Evolutionary conservation across 2,329 filamentous ascomycete genomes (phyloP).

Genomic region (Fusarium multiceps): DNA sequence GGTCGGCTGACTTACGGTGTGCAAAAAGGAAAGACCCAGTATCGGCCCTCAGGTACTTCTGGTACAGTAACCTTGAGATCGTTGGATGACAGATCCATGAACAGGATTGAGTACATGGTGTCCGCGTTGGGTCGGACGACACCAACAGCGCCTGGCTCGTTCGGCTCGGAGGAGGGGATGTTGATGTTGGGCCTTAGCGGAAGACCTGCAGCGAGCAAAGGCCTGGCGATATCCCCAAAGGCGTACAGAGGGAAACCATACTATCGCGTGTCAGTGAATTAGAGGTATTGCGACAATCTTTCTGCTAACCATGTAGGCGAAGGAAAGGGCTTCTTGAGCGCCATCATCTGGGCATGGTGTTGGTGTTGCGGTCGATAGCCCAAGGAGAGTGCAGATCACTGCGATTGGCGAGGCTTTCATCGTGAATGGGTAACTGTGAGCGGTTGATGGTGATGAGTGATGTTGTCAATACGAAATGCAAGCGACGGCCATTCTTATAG

Average conservation of each 20-base stretch:
- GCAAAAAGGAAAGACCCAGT: not conserved
- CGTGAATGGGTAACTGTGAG: not conserved
- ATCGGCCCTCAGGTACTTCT: not conserved
- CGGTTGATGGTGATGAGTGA: not conserved
- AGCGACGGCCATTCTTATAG: not conserved
- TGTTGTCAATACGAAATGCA: not conserved
- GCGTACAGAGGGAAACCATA: slow-evolving; percentile 2
- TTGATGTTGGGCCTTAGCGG: not conserved
- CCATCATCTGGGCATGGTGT: not conserved
- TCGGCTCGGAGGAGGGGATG: not conserved
- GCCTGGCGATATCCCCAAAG: not conserved
- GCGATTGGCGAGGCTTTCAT: not conserved
- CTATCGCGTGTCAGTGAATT: not conserved
- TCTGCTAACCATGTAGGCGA: not conserved
- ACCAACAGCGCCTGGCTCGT: not conserved
- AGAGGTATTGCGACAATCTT: rapidly evolving
- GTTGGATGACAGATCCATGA: not conserved
- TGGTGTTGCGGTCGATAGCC: not conserved
- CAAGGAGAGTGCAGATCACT: not conserved
- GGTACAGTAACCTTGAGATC: not conserved
- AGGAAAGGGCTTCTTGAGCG: not conserved
- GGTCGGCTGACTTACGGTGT: not conserved
- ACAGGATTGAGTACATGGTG: not conserved
- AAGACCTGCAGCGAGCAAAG: not conserved
- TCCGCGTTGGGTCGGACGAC: not conserved